Evolutionary conservation across 192 early-diverging fungal species (phyloP).

Genomic region (Entomortierella parvispora): DNA sequence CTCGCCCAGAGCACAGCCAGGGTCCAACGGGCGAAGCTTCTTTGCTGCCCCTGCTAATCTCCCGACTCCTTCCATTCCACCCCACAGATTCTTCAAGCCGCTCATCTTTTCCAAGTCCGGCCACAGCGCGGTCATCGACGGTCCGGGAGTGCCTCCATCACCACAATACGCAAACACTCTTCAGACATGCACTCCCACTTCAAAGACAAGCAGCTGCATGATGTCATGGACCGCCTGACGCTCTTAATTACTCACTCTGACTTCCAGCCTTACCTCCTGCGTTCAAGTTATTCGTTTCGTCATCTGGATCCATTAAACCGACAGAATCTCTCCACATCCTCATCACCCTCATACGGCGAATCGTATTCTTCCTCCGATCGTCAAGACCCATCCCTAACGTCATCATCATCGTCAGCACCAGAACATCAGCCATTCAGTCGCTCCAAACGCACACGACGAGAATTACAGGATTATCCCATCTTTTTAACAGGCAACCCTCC

Average conservation of each 20-base stretch:
- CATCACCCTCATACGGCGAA: neutral
- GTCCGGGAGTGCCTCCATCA: neutral
- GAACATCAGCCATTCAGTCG: constrained; percentile 1
- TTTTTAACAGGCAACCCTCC: constrained; percentile 47
- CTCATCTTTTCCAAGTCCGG: constrained; percentile 36
- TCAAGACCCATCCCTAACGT: neutral
- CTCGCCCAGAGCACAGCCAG: neutral
- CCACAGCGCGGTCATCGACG: constrained; percentile 18
- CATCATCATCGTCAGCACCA: neutral
- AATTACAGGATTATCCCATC: constrained; percentile 40
- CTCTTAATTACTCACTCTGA: constrained; percentile 21
- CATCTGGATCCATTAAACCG: neutral
- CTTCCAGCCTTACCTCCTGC: constrained; percentile 39
- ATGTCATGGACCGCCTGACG: constrained; percentile 22
- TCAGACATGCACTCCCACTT: constrained; percentile 26
- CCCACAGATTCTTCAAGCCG: constrained; percentile 33
- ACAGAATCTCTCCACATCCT: neutral
- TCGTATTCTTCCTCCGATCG: no score
- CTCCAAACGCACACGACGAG: constrained; percentile 27
- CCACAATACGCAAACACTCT: neutral
- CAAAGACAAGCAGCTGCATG: constrained; percentile 25
- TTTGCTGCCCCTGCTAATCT: neutral
- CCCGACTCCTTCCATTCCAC: neutral
- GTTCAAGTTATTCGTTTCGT: constrained; percentile 46
- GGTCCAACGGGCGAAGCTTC: neutral